Evolutionary conservation across 257 asterid species (phyloP).

Genomic region (Nicotiana tomentosiformis): DNA sequence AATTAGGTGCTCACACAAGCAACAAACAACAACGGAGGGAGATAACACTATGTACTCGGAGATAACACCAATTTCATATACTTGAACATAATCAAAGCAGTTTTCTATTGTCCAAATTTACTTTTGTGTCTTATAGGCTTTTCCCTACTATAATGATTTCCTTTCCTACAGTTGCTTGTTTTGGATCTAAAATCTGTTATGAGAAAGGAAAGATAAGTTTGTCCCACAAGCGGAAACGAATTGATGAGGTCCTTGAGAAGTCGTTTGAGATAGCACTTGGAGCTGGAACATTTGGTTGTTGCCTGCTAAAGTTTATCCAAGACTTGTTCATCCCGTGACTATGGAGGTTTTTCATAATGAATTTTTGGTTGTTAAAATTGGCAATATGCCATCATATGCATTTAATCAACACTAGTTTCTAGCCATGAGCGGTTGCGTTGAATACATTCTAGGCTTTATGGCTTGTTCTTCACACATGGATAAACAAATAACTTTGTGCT

Average conservation of each 20-base stretch:
- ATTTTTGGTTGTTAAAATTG: neutral
- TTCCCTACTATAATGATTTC: neutral
- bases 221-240: constrained; percentile 50
- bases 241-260: constrained; percentile 53
- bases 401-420: neutral
- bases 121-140: neutral
- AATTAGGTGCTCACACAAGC: too few species aligned
- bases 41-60: too few species aligned
- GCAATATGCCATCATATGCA: neutral
- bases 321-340: neutral
- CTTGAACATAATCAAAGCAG: neutral
- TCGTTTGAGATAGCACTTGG: constrained; percentile 75
- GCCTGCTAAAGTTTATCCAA: constrained; percentile 49
- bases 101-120: neutral
- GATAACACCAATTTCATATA: neutral
- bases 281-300: constrained; percentile 61
- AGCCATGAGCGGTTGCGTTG: neutral
- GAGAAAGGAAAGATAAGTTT: constrained; percentile 62
- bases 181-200: constrained; percentile 58
- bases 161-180: constrained; percentile 55
- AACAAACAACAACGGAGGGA: too few species aligned
- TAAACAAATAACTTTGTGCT: neutral
- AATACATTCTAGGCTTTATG: neutral
- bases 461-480: neutral
- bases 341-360: neutral